Percentiles rank a stretch among this genome's conserved stretches.
Conservation (phyloP, 1,284 basidiomycete genomes). For the Leccinum griseonigrum region DNA sequence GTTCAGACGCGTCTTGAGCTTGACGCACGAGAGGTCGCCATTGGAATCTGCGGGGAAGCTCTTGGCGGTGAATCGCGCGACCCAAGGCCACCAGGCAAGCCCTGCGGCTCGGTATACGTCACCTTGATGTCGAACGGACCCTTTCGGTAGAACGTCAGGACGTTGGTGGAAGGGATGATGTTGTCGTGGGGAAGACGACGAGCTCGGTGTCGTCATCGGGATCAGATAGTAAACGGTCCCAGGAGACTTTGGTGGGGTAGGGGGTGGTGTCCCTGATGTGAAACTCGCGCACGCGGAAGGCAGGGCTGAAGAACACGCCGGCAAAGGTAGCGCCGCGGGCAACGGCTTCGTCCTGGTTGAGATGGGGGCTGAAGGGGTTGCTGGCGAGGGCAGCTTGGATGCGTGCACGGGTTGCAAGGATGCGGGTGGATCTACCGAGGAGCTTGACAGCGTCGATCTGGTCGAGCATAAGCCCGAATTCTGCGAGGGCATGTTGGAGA, state of each 20-base stretch:
- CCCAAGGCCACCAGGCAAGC: constrained; percentile 78
- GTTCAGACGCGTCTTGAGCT: constrained; percentile 87
- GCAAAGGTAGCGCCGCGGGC: constrained; percentile 75
- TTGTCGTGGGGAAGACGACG: constrained; percentile 84
- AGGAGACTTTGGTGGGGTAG: constrained; percentile 86
- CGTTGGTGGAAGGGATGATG: constrained; percentile 86
- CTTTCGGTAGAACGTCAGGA: constrained; percentile 91
- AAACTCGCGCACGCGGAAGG: constrained; percentile 81
- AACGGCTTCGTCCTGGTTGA: constrained; percentile 95
- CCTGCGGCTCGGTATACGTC: constrained; percentile 66
- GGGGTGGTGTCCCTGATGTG: constrained; percentile 78
- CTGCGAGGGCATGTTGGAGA: constrained; percentile 88
- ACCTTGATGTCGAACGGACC: constrained; percentile 86
- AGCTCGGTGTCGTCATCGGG: constrained; percentile 88
- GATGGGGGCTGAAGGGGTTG: constrained; percentile 79
- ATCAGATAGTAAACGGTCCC: constrained; percentile 73
- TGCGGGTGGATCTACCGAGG: constrained; percentile 94
- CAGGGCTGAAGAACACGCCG: not conserved
- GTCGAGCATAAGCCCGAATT: constrained; percentile 89
- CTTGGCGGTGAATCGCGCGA: constrained; percentile 80
- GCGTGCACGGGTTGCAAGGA: constrained; percentile 91
- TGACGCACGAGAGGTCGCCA: constrained; percentile 77
- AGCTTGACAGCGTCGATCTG: constrained; percentile 89
- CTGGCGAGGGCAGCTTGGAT: constrained; percentile 85
- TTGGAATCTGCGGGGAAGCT: constrained; percentile 64